These are phyloP conservation scores for Ogataea salicorniae DNA, from an alignment of 805 yeast genomes.

Conservation along the genomic window DNA sequence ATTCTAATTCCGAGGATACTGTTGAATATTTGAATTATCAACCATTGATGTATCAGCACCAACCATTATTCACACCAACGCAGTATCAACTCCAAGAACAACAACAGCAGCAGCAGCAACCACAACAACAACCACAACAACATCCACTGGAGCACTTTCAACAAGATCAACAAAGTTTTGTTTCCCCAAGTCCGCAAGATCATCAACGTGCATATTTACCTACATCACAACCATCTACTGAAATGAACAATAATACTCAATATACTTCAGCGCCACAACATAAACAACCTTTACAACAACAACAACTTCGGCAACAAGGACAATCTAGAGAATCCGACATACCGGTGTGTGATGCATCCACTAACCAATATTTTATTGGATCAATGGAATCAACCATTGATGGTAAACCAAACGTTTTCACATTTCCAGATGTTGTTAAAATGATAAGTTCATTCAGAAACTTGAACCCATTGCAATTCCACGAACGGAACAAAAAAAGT, in stretches of 20 bases:
- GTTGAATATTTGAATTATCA: conserved; percentile 22
- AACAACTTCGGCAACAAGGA: not conserved
- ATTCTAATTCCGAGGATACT: conserved; percentile 26
- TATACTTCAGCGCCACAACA: not conserved
- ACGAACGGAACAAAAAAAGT: conserved; percentile 28
- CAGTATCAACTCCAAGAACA: not conserved
- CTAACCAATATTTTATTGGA: conserved; percentile 68
- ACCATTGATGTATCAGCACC: conserved; percentile 19
- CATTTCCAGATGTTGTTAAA: conserved; percentile 58
- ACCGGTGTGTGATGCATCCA: conserved; percentile 50
- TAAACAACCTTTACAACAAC: not conserved
- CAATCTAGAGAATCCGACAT: conserved; percentile 5
- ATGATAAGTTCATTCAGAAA: conserved; percentile 36
- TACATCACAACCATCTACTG: not conserved
- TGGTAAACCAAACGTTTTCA: conserved; percentile 33
- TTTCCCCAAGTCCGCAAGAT: not conserved
- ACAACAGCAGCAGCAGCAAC: conserved; percentile 1
- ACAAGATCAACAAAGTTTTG: not conserved
- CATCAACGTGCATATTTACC: too few species aligned
- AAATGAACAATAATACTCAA: not conserved
- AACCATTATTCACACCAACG: conserved; percentile 4
- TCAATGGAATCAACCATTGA: conserved; percentile 30
- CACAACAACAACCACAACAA: conserved; percentile 2
- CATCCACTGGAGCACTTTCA: not conserved
- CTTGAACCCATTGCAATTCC: conserved; percentile 37